Evolutionary conservation across 2,329 filamentous ascomycete species (phyloP), one percentile per base, ranked within the genome.

Genomic region (Beauveria scarabaeidicola): DNA sequence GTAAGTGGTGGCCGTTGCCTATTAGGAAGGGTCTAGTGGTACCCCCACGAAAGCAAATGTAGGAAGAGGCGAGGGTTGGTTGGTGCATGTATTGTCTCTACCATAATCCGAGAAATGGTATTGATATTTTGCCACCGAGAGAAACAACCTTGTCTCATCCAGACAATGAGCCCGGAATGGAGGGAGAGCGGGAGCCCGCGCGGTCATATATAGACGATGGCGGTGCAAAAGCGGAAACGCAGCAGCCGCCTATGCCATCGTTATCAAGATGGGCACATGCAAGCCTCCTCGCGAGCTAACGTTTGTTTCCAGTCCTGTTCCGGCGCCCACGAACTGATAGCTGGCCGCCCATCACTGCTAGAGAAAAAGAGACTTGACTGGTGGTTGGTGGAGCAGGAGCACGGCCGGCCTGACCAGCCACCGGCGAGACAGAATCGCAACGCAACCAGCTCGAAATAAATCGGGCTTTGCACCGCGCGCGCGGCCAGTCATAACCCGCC

Each of bases 211-310:
- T 58, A 56, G 19, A n/a, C 10, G 11, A 19, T 32, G 17, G 9
- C 21, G 19, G 40, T 11, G 36, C 8, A 21, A 50, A 17, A n/a
- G 52, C 38, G 7, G 29, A 32, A n/a, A 19, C 38, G 23, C 40
- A 29, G 23, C 43, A 57, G 32, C 29, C 53, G 52, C n/a, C 41
- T 7, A 7, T 48, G 36, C 46, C 55, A 27, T 29, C 51, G 43
- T 51, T 36, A 40, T 58, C 55, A 41, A 59, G 57, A 59, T 59
- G 57, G 43, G 57, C 57, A 59, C 57, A 59, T 59, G 57, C 57
- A 59, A 52, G 50, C 43, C 57, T 48, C 41, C 40, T 46, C 29
- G 32, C 6, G 19, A 32, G 32, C 51, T 53, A 53, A n/a, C 8
- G 13, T 43, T 19, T 5, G n/a, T 11, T 17, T 10, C 25, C 38